Conservation (phyloP, 495 filamentous ascomycete genomes). For the Xylaria cubensis region DNA sequence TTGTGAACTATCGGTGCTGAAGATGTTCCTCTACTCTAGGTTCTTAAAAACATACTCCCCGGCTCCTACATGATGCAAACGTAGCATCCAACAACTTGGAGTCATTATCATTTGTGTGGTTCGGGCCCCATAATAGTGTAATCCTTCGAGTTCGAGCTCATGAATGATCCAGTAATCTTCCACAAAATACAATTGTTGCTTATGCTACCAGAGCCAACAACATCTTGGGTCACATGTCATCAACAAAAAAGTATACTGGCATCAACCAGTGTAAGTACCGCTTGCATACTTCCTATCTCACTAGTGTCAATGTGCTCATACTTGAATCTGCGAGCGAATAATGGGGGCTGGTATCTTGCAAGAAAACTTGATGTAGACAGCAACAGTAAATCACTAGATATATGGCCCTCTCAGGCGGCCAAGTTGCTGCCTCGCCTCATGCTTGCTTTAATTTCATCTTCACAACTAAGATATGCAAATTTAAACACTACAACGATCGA, state of each 20-base stretch:
- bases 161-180: neutral
- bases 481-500: neutral
- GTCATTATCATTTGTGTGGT: neutral
- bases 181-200: neutral
- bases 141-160: neutral
- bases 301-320: neutral
- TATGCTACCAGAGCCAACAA: neutral
- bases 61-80: neutral
- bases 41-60: neutral
- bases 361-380: neutral
- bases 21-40: neutral
- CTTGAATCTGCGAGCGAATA: neutral
- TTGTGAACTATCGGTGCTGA: neutral
- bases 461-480: neutral
- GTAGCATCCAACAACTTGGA: neutral
- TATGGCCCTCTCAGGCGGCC: neutral
- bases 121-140: neutral
- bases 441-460: neutral
- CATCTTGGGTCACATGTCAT: neutral
- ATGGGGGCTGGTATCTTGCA: neutral
- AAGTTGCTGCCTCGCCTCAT: neutral
- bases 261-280: neutral
- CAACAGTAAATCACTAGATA: neutral
- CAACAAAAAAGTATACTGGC: neutral
- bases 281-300: neutral